These are phyloP conservation scores for Paramecium sexaurelia DNA, from an alignment of 73 alveolate genomes.

Conservation along the genomic window DNA sequence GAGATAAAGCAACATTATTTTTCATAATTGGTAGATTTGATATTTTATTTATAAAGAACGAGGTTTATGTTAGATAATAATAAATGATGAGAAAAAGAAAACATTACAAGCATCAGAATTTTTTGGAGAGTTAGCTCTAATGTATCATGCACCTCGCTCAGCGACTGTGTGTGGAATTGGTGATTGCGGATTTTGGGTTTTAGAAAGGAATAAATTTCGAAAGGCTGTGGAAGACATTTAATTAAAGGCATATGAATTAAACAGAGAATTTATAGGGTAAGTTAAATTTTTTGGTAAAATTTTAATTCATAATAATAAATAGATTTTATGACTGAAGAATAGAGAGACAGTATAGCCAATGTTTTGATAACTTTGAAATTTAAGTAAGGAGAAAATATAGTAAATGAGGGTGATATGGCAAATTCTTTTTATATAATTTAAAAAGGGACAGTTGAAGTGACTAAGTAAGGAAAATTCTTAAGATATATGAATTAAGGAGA, in stretches of 20 bases:
- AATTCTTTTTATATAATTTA: conserved; percentile 66
- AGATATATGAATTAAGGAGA: conserved; percentile 72
- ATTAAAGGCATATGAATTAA: conserved; percentile 52
- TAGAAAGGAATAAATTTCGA: conserved; percentile 70
- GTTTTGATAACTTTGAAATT: conserved; percentile 61
- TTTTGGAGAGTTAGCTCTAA: conserved; percentile 81
- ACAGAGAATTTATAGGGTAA: conserved; percentile 62
- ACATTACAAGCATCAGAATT: conserved; percentile 59
- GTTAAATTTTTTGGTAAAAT: conserved; percentile 65
- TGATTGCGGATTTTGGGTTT: conserved; percentile 72
- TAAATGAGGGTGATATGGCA: conserved; percentile 74
- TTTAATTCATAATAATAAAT: not conserved
- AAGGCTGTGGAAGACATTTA: conserved; percentile 68
- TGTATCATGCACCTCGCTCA: conserved; percentile 75
- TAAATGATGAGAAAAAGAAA: conserved; percentile 56
- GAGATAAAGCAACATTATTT: conserved; percentile 62
- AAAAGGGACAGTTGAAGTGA: conserved; percentile 68
- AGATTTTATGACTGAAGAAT: conserved; percentile 64
- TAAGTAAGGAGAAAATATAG: conserved; percentile 68
- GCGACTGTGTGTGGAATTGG: conserved; percentile 56
- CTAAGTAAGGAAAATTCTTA: conserved; percentile 61
- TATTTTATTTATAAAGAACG: conserved; percentile 18
- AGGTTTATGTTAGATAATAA: conserved; percentile 64
- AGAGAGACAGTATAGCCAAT: conserved; percentile 68
- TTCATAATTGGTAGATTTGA: conserved; percentile 43